Evolutionary conservation across 257 asterid species (phyloP).

Genomic region (Solanum paucissectum): DNA sequence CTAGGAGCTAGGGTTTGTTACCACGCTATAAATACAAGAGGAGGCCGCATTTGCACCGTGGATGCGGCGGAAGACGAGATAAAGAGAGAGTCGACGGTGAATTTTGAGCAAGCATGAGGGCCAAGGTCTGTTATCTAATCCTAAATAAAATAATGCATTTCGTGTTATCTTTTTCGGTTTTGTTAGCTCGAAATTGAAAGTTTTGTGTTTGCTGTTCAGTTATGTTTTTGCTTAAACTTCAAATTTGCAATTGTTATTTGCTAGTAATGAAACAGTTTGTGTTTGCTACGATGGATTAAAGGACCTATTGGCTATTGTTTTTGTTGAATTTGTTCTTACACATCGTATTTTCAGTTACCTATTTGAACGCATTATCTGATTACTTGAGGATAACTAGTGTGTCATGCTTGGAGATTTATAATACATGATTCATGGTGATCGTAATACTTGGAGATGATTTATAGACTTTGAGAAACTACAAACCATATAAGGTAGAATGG

Average conservation of each 20-base stretch:
- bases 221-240: background rate
- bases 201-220: background rate
- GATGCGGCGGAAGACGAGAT: background rate
- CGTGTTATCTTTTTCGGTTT: background rate
- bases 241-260: background rate
- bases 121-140: background rate
- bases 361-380: background rate
- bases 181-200: background rate
- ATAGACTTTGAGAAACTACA: background rate
- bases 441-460: background rate
- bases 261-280: background rate
- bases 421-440: background rate
- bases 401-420: background rate
- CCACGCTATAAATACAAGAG: background rate
- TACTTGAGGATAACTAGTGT: background rate
- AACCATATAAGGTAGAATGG: background rate
- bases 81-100: background rate
- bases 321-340: background rate
- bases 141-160: background rate
- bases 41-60: background rate
- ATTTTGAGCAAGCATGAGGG: slow-evolving; percentile 9
- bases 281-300: background rate
- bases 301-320: background rate
- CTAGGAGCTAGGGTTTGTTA: slow-evolving; percentile 8
- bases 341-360: background rate